Conservation (phyloP, 495 filamentous ascomycete species). For the Articulospora tetracladia region DNA sequence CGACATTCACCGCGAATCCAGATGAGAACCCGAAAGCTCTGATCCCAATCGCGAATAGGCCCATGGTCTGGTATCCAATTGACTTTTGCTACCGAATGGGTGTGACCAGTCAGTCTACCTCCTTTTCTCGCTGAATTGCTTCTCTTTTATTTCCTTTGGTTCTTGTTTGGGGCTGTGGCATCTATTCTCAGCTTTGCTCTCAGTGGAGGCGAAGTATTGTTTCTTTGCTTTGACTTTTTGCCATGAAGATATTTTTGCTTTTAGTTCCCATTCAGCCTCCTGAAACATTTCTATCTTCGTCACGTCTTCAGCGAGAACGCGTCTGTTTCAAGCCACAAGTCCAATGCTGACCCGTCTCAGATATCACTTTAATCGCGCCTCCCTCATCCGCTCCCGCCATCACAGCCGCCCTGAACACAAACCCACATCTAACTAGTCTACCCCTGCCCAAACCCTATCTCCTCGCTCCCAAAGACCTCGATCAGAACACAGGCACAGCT, state of each 20-base stretch:
- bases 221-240: neutral
- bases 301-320: neutral
- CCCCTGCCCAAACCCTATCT: conserved; percentile 71
- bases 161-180: neutral
- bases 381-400: conserved; percentile 68
- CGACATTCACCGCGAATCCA: conserved; percentile 86
- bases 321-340: neutral
- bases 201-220: too few species aligned
- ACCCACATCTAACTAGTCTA: conserved; percentile 80
- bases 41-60: conserved; percentile 87
- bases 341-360: conserved; percentile 35
- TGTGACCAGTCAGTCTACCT: conserved; percentile 59
- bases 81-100: conserved; percentile 87
- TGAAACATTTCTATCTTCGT: neutral
- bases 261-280: neutral
- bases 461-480: conserved; percentile 66
- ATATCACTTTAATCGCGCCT: conserved; percentile 80
- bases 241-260: neutral
- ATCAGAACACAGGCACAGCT: conserved; percentile 79
- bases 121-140: neutral
- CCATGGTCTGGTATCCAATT: conserved; percentile 93
- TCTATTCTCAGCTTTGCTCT: too few species aligned
- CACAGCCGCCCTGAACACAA: conserved; percentile 74
- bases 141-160: conserved; percentile 3
- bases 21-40: conserved; percentile 90